These are phyloP conservation scores for Diplodia corticola DNA, from an alignment of 2,329 filamentous ascomycete species.

Conservation along the genomic window DNA sequence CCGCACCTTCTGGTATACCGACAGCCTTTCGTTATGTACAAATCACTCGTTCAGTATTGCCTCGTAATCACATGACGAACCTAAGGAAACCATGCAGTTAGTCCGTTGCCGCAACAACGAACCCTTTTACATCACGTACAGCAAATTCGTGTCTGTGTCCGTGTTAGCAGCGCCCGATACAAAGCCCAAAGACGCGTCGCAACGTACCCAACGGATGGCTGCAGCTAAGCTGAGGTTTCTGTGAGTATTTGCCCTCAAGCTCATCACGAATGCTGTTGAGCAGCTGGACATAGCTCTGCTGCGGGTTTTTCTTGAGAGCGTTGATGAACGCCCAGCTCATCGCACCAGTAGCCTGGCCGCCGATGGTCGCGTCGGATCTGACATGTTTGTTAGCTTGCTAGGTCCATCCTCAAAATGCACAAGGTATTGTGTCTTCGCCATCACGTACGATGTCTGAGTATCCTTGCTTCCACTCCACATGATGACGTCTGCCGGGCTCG, in stretches of 20 bases:
- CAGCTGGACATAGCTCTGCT: conserved; percentile 94
- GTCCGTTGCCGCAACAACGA: neutral
- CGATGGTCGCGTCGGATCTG: conserved; percentile 79
- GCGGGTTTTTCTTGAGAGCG: conserved; percentile 85
- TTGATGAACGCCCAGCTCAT: conserved; percentile 98
- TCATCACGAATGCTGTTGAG: conserved; percentile 94
- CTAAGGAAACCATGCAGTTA: conserved; percentile 3
- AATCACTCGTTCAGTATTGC: neutral
- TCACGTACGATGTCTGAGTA: conserved; percentile 76
- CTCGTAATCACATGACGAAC: conserved; percentile 20
- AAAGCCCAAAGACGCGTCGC: neutral
- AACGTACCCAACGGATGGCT: conserved; percentile 87
- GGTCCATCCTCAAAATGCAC: conserved; percentile 17
- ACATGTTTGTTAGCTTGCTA: neutral
- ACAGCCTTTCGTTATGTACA: conserved; percentile 4
- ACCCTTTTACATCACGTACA: conserved; percentile 63
- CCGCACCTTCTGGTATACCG: conserved; percentile 7
- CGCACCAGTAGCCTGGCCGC: conserved; percentile 86
- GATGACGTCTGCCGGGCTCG: conserved; percentile 90
- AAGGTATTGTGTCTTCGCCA: conserved; percentile 33
- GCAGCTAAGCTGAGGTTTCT: conserved; percentile 95
- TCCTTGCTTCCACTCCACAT: conserved; percentile 99
- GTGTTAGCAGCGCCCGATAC: conserved; percentile 8
- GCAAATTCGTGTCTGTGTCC: conserved; percentile 60
- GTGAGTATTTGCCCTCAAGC: conserved; percentile 79